Base-by-base conservation (phyloP, 306 rosid species). In the Quillaja saponaria region DNA sequence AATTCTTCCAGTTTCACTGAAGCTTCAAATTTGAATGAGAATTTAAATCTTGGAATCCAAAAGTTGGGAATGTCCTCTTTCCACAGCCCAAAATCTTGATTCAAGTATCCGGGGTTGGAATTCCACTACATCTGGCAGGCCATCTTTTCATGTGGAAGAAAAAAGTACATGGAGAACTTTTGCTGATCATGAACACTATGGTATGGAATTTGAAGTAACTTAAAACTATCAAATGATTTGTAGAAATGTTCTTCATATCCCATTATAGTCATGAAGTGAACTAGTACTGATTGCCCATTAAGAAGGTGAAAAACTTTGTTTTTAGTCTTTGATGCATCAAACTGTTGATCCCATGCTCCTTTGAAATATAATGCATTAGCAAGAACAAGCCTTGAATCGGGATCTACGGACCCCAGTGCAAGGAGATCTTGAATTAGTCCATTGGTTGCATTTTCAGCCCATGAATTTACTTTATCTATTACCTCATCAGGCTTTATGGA, bases 71-170 rank as follows among this genome's bases (percentile, higher is more conserved):
- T n/a, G 0, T 10, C n/a, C 35, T 11, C 55, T 3, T 1, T 0
- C 0, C 0, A 0, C 0, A 5, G 6, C 13, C 49, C 34, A 25
- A 49, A 6, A 8, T 55, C 38, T 7, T 28, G 49, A 7, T 71
- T 42, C 0, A 75, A 45, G 58, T 33, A 71, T 14, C 17, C 56
- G 7, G 61, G 15, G 0, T 61, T 52, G 6, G 56, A 7, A 17
- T 10, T 10, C 2, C 16, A 71, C 33, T 10, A 75, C n/a, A 20
- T 14, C 19, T 15, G 61, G 57, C 3, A 79, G 28, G 1, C 78
- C 80, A 6, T 74, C 42, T 14, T 19, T 67, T n/a, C 61, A 11
- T 71, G 15, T 2, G 78, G 84, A 63, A 75, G 84, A 50, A 55
- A 45, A 37, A 79, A 37, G 14, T 17, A 15, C 75, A 79, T 62